phyloP scores from a whole-genome alignment of 1,284 basidiomycete species.

The Ustilago curta region DNA sequence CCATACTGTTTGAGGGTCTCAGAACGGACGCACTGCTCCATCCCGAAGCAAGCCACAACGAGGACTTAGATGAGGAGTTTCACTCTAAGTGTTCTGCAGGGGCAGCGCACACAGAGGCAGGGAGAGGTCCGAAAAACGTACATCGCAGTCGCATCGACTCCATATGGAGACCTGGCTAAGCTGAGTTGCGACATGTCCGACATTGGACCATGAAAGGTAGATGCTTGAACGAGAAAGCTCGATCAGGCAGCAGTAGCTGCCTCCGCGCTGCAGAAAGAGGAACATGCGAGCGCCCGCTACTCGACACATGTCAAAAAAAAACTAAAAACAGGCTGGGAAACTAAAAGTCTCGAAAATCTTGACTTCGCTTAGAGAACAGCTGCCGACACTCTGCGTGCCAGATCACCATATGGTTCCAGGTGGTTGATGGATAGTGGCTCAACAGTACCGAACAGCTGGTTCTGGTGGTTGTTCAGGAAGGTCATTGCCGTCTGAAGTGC shows the following conservation, averaged over 20 bases:
- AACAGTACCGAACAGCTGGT: neutral
- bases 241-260: conserved; percentile 7
- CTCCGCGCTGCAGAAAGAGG: neutral
- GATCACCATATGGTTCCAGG: neutral
- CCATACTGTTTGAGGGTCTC: conserved; percentile 25
- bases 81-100: conserved; percentile 8
- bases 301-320: conserved; percentile 48
- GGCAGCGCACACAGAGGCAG: neutral
- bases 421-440: conserved; percentile 3
- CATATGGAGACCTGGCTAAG: neutral
- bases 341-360: neutral
- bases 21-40: conserved; percentile 9
- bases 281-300: conserved; percentile 22
- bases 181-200: conserved; percentile 19
- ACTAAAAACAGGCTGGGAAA: conserved; percentile 17
- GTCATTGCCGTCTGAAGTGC: too few species aligned
- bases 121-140: conserved; percentile 25
- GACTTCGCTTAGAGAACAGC: neutral
- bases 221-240: conserved; percentile 24
- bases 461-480: neutral
- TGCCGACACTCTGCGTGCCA: neutral
- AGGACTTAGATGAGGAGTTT: conserved; percentile 5
- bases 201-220: conserved; percentile 14
- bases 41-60: neutral
- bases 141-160: conserved; percentile 20